Percentiles rank a stretch among this genome's conserved stretches.
These are phyloP conservation scores for Fusarium lyarnte DNA, from an alignment of 2,329 filamentous ascomycete genomes.

Conservation along the genomic window DNA sequence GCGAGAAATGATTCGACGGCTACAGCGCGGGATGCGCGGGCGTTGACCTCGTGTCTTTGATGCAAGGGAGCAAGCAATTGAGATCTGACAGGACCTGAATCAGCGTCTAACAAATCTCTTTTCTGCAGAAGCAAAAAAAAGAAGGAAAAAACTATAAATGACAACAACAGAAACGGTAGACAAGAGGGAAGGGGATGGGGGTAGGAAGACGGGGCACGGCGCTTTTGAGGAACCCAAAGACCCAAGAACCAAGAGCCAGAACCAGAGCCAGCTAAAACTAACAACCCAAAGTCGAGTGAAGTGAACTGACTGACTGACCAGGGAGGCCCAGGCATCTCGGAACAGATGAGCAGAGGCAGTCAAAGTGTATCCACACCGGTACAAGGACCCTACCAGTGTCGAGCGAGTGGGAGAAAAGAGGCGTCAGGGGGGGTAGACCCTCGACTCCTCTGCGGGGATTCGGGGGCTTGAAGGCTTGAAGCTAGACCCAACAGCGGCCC, in stretches of 20 bases:
- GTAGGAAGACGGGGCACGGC: conserved; percentile 35
- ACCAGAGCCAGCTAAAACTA: conserved; percentile 6
- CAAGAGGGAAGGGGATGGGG: conserved; percentile 37
- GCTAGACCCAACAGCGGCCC: conserved; percentile 42
- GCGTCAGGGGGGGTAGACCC: conserved; percentile 42
- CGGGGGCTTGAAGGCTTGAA: conserved; percentile 37
- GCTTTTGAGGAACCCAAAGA: conserved; percentile 40
- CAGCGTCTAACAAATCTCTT: conserved; percentile 12
- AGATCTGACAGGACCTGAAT: conserved; percentile 20
- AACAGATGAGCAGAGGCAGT: conserved; percentile 34
- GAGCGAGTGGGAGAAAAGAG: conserved; percentile 37
- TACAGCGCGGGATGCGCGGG: conserved; percentile 28
- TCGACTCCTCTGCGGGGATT: conserved; percentile 42
- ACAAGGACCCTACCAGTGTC: conserved; percentile 25
- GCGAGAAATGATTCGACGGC: conserved; percentile 33
- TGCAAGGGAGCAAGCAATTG: conserved; percentile 34
- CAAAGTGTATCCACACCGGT: conserved; percentile 27
- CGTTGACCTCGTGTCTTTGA: conserved; percentile 27
- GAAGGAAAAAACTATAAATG: conserved; percentile 8
- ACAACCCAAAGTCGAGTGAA: conserved; percentile 29
- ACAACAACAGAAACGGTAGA: conserved; percentile 23
- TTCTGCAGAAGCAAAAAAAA: conserved; percentile 17
- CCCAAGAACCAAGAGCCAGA: background rate
- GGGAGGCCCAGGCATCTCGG: conserved; percentile 28
- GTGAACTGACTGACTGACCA: conserved; percentile 34